Evolutionary conservation across 352 stramenopile genomes (phyloP), one percentile per base, ranked within the genome.

Genomic region (Globisporangium cystogenes): DNA sequence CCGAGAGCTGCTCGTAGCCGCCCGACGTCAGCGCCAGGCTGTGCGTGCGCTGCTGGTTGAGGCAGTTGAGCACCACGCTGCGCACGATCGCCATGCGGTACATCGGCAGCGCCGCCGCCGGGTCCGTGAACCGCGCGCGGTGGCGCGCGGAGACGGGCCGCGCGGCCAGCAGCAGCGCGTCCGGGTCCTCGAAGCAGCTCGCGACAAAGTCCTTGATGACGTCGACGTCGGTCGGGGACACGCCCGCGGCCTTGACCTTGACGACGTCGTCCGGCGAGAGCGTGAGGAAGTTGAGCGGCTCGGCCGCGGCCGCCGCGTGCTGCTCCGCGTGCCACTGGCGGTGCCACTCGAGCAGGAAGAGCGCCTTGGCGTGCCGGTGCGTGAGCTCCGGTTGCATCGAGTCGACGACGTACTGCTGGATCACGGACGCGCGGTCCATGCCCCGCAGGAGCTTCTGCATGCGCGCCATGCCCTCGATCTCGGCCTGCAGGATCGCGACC

Each of bases 171-270:
- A 78, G 43, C 35, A 90, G 52, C 23, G 70, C 65, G 12, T 91
- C 80, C 0, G 77, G 70, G 8, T 88, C 74, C 20, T 83, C 55
- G 53, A 93, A 93, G 62, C 83, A 93, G 51, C 76, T 89, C 20
- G 69, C 73, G n/a, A 93, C 61, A 57, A 93, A 93, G 42, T 93
- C 80, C 58, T 91, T 93, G 56, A 93, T 90, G 37, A 93, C 71
- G 45, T 93, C 78, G 14, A 91, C 60, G 44, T 93, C 83, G 41
- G 83, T 87, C 3, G 61, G 53, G 0, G 75, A 90, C 1, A 93
- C 65, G 14, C 81, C 79, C 0, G 54, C 68, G 14, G 66, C 66
- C 47, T 88, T 89, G 33, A 91, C 41, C 42, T 80, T 81, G 20
- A 62, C 33, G 3, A 72, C 53, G 46, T 91, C 74, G 10, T 86